Evolutionary conservation across 345 rosid genomes (phyloP), one percentile per base, ranked within the genome.

Genomic region (Eucalyptus grandis): DNA sequence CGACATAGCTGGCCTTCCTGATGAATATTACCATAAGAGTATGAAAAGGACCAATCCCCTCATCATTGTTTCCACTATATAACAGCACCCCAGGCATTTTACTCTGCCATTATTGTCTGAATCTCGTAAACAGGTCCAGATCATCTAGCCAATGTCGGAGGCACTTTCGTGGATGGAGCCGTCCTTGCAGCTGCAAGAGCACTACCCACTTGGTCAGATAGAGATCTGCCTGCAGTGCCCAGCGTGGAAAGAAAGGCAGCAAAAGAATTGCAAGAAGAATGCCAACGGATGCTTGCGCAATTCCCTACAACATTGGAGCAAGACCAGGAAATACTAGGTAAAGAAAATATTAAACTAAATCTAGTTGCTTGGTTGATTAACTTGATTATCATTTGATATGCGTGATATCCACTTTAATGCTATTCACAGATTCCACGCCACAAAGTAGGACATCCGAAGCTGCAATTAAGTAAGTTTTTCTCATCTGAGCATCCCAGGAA

Each of bases 101-200:
- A 47, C 16, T 72, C 30, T 58, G 21, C 5, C 49, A 54, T 86
- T 88, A 56, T 90, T 69, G 77, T 62, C 86, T 65, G 4, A 86
- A 65, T 26, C 88, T 50, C 49, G 34, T 34, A 86, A 60, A n/a
- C 51, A 90, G 47, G 62, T 86, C 34, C 94, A 95, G 98, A 92
- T 67, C 90, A 92, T 91, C 89, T 94, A 88, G 91, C 96, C 5
- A 89, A 89, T 7, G 91, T 87, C 6, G 90, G 91, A 13, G 96
- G 95, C 88, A 87, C 93, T 77, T 98, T 97, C 88, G 95, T 97
- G 40, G 98, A 97, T 87, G 98, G 99, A 93, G 96, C 98, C 4
- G 95, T 98, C 87, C 90, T 96, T 89, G 99, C 99, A 50, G 97
- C 98, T 58, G 98, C 99, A 87, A 94, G 99, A 92, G 94, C 97